Evolutionary conservation across 2,329 filamentous ascomycete genomes (phyloP).

Genomic region (Arthrobotrys iridis): DNA sequence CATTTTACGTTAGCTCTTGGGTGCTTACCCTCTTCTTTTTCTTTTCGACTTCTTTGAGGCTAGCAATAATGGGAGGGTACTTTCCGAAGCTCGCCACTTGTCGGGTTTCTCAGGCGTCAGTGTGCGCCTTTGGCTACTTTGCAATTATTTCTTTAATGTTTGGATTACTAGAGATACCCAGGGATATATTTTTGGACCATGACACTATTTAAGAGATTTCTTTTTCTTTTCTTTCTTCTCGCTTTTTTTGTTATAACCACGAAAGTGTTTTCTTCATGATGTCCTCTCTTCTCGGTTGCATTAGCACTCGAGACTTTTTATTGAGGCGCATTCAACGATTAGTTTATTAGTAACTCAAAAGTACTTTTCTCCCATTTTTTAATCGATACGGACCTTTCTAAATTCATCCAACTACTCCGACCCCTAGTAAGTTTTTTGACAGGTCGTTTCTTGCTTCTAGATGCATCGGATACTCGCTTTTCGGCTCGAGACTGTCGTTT

Average conservation of each 20-base stretch:
- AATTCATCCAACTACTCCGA: conserved; percentile 1
- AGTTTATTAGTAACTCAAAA: conserved; percentile 9
- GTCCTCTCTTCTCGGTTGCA: neutral
- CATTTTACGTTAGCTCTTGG: conserved; percentile 28
- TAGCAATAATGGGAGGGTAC: conserved; percentile 30
- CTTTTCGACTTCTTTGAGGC: conserved; percentile 11
- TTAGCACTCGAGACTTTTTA: conserved; percentile 1
- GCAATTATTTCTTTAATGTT: conserved; percentile 31
- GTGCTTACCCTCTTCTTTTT: conserved; percentile 19
- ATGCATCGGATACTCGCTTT: conserved; percentile 11
- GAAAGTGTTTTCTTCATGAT: conserved; percentile 18
- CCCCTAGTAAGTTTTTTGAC: conserved; percentile 7
- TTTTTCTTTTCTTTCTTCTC: conserved; percentile 14
- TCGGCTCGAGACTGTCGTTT: conserved; percentile 13
- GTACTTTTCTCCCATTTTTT: neutral
- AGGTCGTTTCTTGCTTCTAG: conserved; percentile 7
- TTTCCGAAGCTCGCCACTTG: conserved; percentile 28
- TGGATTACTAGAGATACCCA: conserved; percentile 53
- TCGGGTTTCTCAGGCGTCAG: conserved; percentile 27
- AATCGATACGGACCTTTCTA: conserved; percentile 4
- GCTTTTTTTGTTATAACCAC: conserved; percentile 28
- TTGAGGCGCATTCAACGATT: neutral
- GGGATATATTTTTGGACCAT: conserved; percentile 54
- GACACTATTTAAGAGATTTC: conserved; percentile 6
- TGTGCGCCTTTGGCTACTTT: conserved; percentile 11